A percentile compares a stretch with the other conserved stretches of the same genome.
Conservation (phyloP, 2,329 filamentous ascomycete species). For the Myriosclerotinia duriaeana region DNA sequence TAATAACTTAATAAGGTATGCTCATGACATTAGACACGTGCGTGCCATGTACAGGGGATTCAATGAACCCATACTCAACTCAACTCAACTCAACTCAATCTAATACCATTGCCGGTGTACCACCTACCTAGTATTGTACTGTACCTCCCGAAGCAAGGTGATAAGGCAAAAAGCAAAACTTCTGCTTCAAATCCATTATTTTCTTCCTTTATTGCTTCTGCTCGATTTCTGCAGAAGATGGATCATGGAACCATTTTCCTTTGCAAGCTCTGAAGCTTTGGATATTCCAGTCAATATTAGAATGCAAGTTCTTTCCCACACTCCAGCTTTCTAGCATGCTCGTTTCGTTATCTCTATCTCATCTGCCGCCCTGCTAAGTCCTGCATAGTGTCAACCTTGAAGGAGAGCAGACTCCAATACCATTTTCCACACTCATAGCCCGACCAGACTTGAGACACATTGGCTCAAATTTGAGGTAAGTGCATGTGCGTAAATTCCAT, state of each 20-base stretch:
- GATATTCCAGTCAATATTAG: slow-evolving; percentile 68
- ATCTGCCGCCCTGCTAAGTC: background rate
- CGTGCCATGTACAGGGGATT: background rate
- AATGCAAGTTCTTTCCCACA: slow-evolving; percentile 48
- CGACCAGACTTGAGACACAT: slow-evolving; percentile 80
- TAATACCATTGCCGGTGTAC: background rate
- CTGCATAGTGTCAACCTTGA: slow-evolving; percentile 67
- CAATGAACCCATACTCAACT: background rate
- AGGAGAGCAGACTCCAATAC: slow-evolving; percentile 71
- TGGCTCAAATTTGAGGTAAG: slow-evolving; percentile 73
- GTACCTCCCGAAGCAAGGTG: no score
- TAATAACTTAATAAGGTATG: no score
- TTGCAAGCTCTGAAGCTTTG: slow-evolving; percentile 84
- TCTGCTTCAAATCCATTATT: background rate
- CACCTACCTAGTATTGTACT: background rate
- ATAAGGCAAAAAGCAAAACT: background rate
- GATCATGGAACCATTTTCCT: slow-evolving; percentile 90
- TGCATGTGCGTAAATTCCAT: background rate
- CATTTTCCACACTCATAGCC: slow-evolving; percentile 75
- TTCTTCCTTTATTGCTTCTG: background rate
- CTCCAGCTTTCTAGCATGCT: background rate
- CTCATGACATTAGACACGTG: no score
- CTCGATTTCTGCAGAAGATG: slow-evolving; percentile 31
- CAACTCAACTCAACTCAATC: background rate
- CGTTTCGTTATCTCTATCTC: background rate